Conservation (phyloP, 2,329 filamentous ascomycete species). For the Epichloe coenophiala region DNA sequence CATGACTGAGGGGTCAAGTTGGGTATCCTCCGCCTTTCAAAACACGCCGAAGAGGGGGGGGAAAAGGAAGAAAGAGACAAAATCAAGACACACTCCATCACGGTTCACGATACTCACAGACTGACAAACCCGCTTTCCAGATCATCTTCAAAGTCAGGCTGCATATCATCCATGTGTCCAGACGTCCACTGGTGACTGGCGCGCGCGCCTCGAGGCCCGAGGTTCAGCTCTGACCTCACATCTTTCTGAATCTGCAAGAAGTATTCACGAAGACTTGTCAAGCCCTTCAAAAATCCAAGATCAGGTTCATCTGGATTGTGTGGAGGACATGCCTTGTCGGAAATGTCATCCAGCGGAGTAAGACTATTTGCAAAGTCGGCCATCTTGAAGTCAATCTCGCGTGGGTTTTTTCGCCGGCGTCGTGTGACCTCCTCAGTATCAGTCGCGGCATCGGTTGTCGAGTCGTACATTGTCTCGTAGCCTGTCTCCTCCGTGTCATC, state of each 20-base stretch:
- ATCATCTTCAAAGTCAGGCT: conserved; percentile 18
- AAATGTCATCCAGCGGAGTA: conserved; percentile 64
- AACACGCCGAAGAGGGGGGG: neutral
- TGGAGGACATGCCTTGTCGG: conserved; percentile 60
- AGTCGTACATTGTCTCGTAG: conserved; percentile 40
- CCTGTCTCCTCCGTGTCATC: conserved; percentile 39
- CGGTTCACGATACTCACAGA: neutral
- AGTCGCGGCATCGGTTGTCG: conserved; percentile 43
- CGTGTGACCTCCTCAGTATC: conserved; percentile 41
- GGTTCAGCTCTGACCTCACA: conserved; percentile 40
- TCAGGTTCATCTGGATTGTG: conserved; percentile 70
- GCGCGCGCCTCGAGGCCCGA: conserved; percentile 21
- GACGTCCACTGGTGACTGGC: conserved; percentile 7
- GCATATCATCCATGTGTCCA: conserved; percentile 9
- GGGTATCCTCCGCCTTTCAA: neutral
- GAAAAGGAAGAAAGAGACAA: neutral
- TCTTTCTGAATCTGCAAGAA: conserved; percentile 88
- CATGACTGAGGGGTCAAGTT: neutral
- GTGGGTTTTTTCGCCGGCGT: conserved; percentile 34
- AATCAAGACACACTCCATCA: neutral
- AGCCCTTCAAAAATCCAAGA: conserved; percentile 73
- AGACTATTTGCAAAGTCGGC: conserved; percentile 98
- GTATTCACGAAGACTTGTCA: conserved; percentile 67
- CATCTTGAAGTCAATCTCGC: conserved; percentile 82
- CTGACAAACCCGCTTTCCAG: conserved; percentile 1